Conservation (phyloP, 2,329 filamentous ascomycete genomes). For the Alternaria rosae region DNA sequence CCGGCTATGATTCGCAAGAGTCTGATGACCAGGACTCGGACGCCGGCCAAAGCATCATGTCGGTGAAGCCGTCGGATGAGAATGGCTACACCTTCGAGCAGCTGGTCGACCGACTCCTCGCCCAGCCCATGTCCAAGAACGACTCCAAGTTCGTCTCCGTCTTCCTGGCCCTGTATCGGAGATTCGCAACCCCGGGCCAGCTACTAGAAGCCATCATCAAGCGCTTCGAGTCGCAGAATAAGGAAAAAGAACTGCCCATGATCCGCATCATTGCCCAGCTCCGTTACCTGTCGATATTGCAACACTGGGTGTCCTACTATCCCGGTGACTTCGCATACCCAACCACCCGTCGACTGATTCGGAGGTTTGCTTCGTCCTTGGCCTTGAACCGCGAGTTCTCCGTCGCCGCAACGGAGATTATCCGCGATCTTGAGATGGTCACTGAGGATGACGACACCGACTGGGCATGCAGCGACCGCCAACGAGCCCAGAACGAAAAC, state of each 20-base stretch:
- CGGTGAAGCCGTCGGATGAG: constrained; percentile 62
- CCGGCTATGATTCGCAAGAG: constrained; percentile 69
- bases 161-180: constrained; percentile 92
- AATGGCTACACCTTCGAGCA: constrained; percentile 62
- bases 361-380: constrained; percentile 78
- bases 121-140: constrained; percentile 81
- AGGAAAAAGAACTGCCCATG: constrained; percentile 73
- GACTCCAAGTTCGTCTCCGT: constrained; percentile 88
- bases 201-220: constrained; percentile 80
- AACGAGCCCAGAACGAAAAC: constrained; percentile 56
- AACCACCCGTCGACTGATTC: constrained; percentile 73
- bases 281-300: constrained; percentile 81
- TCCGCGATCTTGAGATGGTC: constrained; percentile 75
- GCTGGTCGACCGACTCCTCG: constrained; percentile 82
- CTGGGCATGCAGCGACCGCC: constrained; percentile 85
- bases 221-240: constrained; percentile 74
- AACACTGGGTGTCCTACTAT: constrained; percentile 88
- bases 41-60: constrained; percentile 55
- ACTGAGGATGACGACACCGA: constrained; percentile 88
- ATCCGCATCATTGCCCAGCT: constrained; percentile 82
- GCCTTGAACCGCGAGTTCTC: constrained; percentile 81
- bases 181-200: constrained; percentile 83
- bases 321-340: constrained; percentile 90
- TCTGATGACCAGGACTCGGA: constrained; percentile 73
- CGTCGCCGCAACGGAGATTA: constrained; percentile 85